Percentiles rank a stretch among this genome's conserved stretches.
These are phyloP conservation scores for Ophiognomonia clavigignenti-juglandacearum DNA, from an alignment of 2,329 filamentous ascomycete genomes.

Conservation along the genomic window DNA sequence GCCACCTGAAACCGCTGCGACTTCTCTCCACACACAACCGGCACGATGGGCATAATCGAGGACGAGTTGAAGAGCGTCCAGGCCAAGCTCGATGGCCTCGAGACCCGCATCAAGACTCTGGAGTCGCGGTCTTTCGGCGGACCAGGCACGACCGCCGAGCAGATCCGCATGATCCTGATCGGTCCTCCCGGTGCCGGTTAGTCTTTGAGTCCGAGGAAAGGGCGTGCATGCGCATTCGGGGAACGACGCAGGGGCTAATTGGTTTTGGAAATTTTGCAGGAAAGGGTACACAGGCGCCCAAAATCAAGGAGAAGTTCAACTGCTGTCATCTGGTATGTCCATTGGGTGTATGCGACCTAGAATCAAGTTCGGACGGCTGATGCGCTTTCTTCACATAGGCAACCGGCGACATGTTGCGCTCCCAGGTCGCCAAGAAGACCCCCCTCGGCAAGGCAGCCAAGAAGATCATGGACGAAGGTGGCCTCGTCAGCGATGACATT, in stretches of 20 bases:
- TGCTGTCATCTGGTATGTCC: conserved; percentile 87
- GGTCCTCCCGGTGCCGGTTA: conserved; percentile 92
- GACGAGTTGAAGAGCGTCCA: conserved; percentile 83
- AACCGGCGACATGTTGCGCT: conserved; percentile 98
- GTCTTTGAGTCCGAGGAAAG: neutral
- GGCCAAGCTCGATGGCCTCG: conserved; percentile 76
- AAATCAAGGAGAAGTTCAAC: conserved; percentile 96
- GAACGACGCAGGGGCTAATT: conserved; percentile 17
- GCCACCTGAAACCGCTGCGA: too few species aligned
- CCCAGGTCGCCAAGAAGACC: conserved; percentile 97
- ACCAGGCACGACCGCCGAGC: conserved; percentile 48
- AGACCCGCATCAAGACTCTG: conserved; percentile 79
- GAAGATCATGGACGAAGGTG: conserved; percentile 99
- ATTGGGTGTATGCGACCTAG: conserved; percentile 16
- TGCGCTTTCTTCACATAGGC: conserved; percentile 53
- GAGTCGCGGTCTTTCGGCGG: conserved; percentile 66
- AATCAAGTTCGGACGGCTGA: neutral
- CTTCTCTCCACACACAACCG: neutral
- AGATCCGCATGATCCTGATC: conserved; percentile 95
- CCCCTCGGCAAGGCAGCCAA: conserved; percentile 91
- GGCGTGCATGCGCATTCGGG: neutral
- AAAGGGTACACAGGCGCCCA: conserved; percentile 97
- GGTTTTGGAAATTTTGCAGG: conserved; percentile 46
- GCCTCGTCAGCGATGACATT: conserved; percentile 96
- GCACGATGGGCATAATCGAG: conserved; percentile 80